phyloP scores from a whole-genome alignment of 2,329 filamentous ascomycete genomes.

The Cryphonectria parasitica region DNA sequence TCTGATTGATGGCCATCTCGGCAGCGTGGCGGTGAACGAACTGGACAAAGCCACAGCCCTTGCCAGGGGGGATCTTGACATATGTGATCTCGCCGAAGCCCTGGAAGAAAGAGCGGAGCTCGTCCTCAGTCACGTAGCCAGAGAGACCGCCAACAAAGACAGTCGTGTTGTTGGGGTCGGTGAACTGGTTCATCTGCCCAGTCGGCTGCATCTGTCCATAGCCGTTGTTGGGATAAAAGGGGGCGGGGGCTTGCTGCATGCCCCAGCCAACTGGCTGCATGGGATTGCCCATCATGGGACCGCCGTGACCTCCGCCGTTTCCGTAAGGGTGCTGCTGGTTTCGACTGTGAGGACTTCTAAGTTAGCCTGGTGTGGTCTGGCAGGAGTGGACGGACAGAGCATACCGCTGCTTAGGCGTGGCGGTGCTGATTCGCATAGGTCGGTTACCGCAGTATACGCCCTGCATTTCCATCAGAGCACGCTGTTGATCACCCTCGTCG shows the following conservation, averaged over 20 bases:
- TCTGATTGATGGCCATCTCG: constrained; percentile 99
- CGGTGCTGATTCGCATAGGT: constrained; percentile 97
- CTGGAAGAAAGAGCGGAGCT: constrained; percentile 99
- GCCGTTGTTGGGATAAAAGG: constrained; percentile 28
- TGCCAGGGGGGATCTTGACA: constrained; percentile 98
- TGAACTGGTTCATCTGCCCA: constrained; percentile 91
- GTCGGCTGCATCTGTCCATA: constrained; percentile 42
- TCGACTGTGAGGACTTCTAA: constrained; percentile 33
- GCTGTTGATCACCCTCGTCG: constrained; percentile 93
- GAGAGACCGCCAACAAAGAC: constrained; percentile 97
- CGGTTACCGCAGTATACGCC: constrained; percentile 98
- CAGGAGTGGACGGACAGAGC: constrained; percentile 29
- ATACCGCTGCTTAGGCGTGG: constrained; percentile 89
- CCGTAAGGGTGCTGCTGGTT: constrained; percentile 42
- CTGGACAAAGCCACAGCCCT: constrained; percentile 98
- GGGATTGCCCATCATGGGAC: constrained; percentile 43
- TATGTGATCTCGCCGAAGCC: constrained; percentile 99
- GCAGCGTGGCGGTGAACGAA: constrained; percentile 98
- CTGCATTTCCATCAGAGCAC: constrained; percentile 96
- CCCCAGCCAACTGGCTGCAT: constrained; percentile 50
- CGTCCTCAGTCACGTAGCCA: constrained; percentile 97
- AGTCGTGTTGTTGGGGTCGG: constrained; percentile 98
- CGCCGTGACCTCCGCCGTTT: constrained; percentile 41
- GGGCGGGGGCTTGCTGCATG: constrained; percentile 34
- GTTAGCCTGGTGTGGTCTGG: background rate